Evolutionary conservation across 768 basidiomycete genomes (phyloP).

Genomic region (Mycena polygramma): DNA sequence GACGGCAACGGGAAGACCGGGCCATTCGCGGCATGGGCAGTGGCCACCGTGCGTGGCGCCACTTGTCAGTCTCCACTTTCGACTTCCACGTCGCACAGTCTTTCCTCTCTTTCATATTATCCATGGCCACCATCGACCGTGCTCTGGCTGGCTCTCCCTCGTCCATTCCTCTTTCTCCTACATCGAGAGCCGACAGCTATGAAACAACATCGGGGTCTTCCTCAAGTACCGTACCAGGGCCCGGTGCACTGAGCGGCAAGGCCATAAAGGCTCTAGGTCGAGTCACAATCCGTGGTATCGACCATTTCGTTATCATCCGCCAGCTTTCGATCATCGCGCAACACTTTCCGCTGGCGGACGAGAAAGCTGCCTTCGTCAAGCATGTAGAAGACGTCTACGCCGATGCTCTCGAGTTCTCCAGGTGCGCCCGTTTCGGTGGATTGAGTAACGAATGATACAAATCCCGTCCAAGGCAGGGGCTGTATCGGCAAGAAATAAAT

Average conservation of each 20-base stretch:
- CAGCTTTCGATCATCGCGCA: slow-evolving; percentile 37
- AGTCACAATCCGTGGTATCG: slow-evolving; percentile 63
- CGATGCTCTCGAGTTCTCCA: slow-evolving; percentile 43
- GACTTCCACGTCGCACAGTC: not conserved
- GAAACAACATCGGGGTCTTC: slow-evolving; percentile 38
- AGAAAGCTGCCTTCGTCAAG: slow-evolving; percentile 34
- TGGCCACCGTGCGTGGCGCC: no score
- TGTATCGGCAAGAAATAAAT: slow-evolving; percentile 32
- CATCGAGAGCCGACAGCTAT: slow-evolving; percentile 13
- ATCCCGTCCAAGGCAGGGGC: slow-evolving; percentile 17
- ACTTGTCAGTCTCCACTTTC: not conserved
- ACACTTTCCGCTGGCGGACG: slow-evolving; percentile 42
- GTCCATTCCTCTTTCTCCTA: not conserved
- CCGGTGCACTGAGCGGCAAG: slow-evolving; percentile 55
- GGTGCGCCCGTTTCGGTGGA: slow-evolving; percentile 16
- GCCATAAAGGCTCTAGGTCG: slow-evolving; percentile 68
- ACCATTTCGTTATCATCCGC: slow-evolving; percentile 43
- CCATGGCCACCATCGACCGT: slow-evolving; percentile 22
- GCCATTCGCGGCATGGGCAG: not conserved
- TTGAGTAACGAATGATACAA: not conserved
- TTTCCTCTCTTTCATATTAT: not conserved
- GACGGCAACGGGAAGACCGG: not conserved
- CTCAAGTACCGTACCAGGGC: slow-evolving; percentile 43
- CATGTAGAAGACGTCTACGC: slow-evolving; percentile 37
- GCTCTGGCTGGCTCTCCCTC: slow-evolving; percentile 3